Evolutionary conservation across 768 basidiomycete genomes (phyloP).

Genomic region (Neoboletus subvelutipes): DNA sequence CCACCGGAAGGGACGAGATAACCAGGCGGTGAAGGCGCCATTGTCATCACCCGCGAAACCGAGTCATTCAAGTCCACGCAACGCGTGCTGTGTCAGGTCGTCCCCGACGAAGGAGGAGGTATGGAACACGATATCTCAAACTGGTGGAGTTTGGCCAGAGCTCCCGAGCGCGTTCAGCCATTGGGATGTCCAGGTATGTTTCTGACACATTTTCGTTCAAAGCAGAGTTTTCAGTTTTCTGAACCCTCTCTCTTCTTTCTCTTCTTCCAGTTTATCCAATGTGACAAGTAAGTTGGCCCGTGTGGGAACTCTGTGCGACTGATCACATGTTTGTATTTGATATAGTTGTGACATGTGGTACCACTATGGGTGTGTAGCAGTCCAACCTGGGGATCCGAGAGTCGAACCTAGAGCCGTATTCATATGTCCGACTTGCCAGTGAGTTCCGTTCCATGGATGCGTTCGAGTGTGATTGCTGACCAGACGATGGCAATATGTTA

Average conservation of each 20-base stretch:
- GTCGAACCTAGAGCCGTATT: slow-evolving; percentile 33
- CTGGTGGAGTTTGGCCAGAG: slow-evolving; percentile 15
- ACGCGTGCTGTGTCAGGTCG: neutral
- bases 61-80: neutral
- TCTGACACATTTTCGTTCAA: neutral
- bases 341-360: slow-evolving; percentile 47
- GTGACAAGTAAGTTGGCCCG: slow-evolving; percentile 31
- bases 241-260: neutral
- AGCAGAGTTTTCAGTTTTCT: neutral
- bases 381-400: slow-evolving; percentile 38
- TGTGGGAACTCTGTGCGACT: neutral
- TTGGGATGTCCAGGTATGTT: slow-evolving; percentile 26
- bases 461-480: neutral
- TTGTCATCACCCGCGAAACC: neutral
- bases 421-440: slow-evolving; percentile 45
- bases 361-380: slow-evolving; percentile 51
- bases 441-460: slow-evolving; percentile 1
- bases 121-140: neutral
- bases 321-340: neutral
- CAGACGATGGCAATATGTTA: neutral
- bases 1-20: neutral
- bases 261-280: slow-evolving; percentile 32
- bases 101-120: slow-evolving; percentile 1
- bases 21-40: neutral
- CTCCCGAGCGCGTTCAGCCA: slow-evolving; percentile 8